Base-by-base conservation (phyloP, 345 rosid genomes). In the Sapria himalayana region DNA sequence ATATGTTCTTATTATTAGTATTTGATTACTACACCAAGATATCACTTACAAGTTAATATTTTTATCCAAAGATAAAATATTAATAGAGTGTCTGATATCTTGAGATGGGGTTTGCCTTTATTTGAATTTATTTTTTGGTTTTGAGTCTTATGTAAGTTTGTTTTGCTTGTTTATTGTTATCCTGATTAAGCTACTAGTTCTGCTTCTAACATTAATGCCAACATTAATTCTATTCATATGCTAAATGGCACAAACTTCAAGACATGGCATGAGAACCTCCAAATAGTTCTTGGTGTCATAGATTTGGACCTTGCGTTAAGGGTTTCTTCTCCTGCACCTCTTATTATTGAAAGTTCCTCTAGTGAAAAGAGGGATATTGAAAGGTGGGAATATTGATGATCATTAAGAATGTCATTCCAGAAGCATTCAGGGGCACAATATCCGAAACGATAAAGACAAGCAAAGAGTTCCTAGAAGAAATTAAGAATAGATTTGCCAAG, bases 241-340 rank as follows among this genome's bases (percentile, higher is more conserved):
- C 46, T 49, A 1, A 39, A 49, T 39, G 29, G 13, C 9, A 11
- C 37, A 15, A 48, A 36, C 15, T 37, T 48, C 15, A 48, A 48
- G 17, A 7, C 4, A 1, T 48, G n/a, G 17, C 6, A 48, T 36
- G 19, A 36, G 10, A 48, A 37, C 17, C 4, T 36, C 1, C 3
- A 23, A 6, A 48, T 49, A 13, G 38, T 38, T 23, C 21, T 24
- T 10, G n/a, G n/a, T n/a, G n/a, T n/a, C n/a, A n/a, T n/a, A n/a
- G n/a, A n/a, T n/a, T n/a, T n/a, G n/a, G n/a, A 49, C 38, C 37
- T 39, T 38, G 21, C 38, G 9, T 8, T 49, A 27, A 25, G 38
- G 52, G 19, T 1, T 2, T 7, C 23, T 9, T 4, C 13, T 17
- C 37, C 25, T 15, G 8, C 27, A 23, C 11, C 45, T 38, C 20